phyloP scores from a whole-genome alignment of 805 yeast genomes.

The Cyberlindnera maritima region DNA sequence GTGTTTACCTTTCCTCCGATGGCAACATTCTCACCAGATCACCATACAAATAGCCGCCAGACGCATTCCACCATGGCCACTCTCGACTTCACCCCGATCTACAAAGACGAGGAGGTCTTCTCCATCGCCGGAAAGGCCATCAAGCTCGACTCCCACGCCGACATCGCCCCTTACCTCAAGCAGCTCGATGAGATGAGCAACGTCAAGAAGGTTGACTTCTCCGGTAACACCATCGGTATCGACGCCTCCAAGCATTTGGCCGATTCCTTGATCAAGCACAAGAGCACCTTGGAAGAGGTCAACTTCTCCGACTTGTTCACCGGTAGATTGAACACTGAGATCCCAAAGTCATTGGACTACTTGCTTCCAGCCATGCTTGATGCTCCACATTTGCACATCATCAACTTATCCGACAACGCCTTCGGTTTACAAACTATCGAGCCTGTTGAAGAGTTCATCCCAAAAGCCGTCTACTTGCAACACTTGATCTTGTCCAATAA shows the following conservation, averaged over 20 bases:
- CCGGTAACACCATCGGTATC: constrained; percentile 94
- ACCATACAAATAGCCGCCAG: background rate
- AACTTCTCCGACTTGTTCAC: constrained; percentile 93
- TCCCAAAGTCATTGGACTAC: constrained; percentile 74
- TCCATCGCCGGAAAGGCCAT: constrained; percentile 73
- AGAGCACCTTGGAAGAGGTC: constrained; percentile 56
- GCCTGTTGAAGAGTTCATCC: constrained; percentile 75
- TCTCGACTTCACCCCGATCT: constrained; percentile 37
- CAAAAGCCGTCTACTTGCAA: constrained; percentile 73
- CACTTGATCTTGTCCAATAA: constrained; percentile 90
- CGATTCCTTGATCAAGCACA: constrained; percentile 41
- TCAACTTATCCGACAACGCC: constrained; percentile 92
- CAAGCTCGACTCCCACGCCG: constrained; percentile 70
- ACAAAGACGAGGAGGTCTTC: constrained; percentile 45
- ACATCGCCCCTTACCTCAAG: constrained; percentile 66
- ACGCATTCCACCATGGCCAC: constrained; percentile 35
- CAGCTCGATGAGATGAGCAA: constrained; percentile 43
- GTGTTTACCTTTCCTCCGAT: background rate
- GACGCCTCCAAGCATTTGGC: constrained; percentile 80
- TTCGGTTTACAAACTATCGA: constrained; percentile 94
- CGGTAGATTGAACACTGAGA: constrained; percentile 91
- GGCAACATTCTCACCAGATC: background rate
- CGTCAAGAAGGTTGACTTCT: constrained; percentile 63
- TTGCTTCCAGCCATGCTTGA: constrained; percentile 71
- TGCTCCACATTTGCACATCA: constrained; percentile 64